Percentiles rank a stretch among this genome's conserved stretches.
Evolutionary conservation across 169 alveolate species (phyloP).

Genomic region (Ichthyophthirius multifiliis): DNA sequence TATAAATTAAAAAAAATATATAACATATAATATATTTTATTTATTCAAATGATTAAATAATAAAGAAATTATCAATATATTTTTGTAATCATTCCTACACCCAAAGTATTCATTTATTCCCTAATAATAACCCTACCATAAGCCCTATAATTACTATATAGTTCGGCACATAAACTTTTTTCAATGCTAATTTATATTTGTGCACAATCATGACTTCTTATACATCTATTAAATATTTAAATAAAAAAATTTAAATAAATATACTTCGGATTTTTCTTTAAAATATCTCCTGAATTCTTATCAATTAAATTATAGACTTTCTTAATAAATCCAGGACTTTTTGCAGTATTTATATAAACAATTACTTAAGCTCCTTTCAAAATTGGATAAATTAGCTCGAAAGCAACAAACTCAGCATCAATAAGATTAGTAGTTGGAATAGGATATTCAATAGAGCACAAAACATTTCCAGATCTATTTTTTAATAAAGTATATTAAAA

Average conservation of each 20-base stretch:
- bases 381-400: slow-evolving; percentile 59
- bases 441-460: slow-evolving; percentile 60
- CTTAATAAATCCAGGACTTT: slow-evolving; percentile 35
- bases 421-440: slow-evolving; percentile 53
- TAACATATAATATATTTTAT: no score
- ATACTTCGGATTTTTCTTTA: slow-evolving; percentile 63
- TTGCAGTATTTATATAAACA: slow-evolving; percentile 60
- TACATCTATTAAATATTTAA: slow-evolving; percentile 36
- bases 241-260: slow-evolving; percentile 37
- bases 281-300: slow-evolving; percentile 47
- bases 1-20: no score
- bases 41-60: background rate
- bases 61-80: slow-evolving; percentile 2
- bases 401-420: slow-evolving; percentile 54
- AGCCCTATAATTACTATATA: slow-evolving; percentile 44
- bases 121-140: slow-evolving; percentile 63
- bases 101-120: slow-evolving; percentile 54
- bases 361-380: slow-evolving; percentile 66
- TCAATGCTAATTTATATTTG: slow-evolving; percentile 25
- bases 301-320: slow-evolving; percentile 54
- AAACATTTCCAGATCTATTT: slow-evolving; percentile 66
- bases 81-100: slow-evolving; percentile 60
- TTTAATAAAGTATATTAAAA: no score
- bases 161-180: slow-evolving; percentile 50
- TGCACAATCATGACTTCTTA: slow-evolving; percentile 22